These are phyloP conservation scores for Cytauxzoon felis DNA, from an alignment of 169 alveolate genomes.

Conservation along the genomic window DNA sequence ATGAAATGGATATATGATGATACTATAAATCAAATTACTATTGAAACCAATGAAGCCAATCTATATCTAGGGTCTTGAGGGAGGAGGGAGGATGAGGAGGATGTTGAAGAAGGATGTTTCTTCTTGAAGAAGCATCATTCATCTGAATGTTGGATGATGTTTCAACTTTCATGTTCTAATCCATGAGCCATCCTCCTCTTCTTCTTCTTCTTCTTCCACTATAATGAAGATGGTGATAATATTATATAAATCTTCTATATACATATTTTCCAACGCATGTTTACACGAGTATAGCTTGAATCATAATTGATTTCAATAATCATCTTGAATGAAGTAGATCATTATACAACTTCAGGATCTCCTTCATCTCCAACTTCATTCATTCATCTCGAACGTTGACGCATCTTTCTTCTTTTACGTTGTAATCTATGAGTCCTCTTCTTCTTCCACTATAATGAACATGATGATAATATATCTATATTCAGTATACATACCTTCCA, in stretches of 20 bases:
- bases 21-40: constrained; percentile 1
- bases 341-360: no score
- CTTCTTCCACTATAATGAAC: constrained; percentile 84
- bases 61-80: background rate
- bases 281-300: no score
- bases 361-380: no score
- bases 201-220: no score
- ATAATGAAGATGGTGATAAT: constrained; percentile 48
- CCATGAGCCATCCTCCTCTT: constrained; percentile 89
- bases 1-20: constrained; percentile 3
- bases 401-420: constrained; percentile 87
- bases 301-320: no score
- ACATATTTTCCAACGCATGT: constrained; percentile 88
- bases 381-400: constrained; percentile 83
- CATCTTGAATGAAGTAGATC: no score
- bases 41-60: constrained; percentile 10
- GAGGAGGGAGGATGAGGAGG: background rate
- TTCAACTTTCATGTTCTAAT: constrained; percentile 85
- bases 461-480: background rate
- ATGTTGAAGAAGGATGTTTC: no score
- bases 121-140: no score
- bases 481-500: constrained; percentile 78
- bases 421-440: constrained; percentile 88
- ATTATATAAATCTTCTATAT: background rate
- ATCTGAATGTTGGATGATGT: constrained; percentile 89